Conservation (phyloP, 2,329 filamentous ascomycete species). For the Graphilbum ipis-grandicollis region DNA sequence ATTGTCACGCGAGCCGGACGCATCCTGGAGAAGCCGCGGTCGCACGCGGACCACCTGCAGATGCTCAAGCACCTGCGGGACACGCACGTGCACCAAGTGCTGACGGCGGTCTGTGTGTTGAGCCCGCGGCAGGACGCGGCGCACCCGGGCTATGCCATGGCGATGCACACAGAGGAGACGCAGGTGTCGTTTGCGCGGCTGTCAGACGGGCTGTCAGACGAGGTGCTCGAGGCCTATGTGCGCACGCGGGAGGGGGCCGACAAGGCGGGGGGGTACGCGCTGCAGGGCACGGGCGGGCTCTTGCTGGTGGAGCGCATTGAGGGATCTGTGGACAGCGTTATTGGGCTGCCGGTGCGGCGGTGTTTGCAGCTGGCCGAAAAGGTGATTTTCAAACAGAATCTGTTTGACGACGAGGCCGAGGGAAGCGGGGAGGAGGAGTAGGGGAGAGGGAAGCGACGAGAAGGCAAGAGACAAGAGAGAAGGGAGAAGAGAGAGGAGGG, state of each 20-base stretch:
- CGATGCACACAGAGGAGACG: constrained; percentile 76
- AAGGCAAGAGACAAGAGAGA: background rate
- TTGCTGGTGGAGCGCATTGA: constrained; percentile 79
- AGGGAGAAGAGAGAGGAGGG: background rate
- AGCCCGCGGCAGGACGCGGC: constrained; percentile 63
- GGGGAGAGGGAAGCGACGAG: background rate
- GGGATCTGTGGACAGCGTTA: constrained; percentile 82
- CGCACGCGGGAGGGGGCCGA: constrained; percentile 81
- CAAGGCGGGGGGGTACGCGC: constrained; percentile 89
- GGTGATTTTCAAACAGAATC: constrained; percentile 60
- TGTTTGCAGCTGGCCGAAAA: constrained; percentile 73
- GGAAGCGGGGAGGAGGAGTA: constrained; percentile 21
- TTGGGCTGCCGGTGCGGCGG: constrained; percentile 69
- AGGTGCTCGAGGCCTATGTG: constrained; percentile 64
- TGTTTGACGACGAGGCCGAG: constrained; percentile 36
- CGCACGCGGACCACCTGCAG: constrained; percentile 59
- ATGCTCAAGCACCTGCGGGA: constrained; percentile 78
- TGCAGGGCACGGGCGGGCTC: constrained; percentile 77
- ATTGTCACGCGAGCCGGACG: constrained; percentile 59
- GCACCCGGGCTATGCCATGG: constrained; percentile 72
- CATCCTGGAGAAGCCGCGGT: constrained; percentile 82
- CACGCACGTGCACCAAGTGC: constrained; percentile 59
- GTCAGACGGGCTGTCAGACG: constrained; percentile 45
- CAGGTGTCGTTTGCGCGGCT: constrained; percentile 67
- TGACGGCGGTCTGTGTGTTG: constrained; percentile 73